Percentiles rank a stretch among this genome's conserved stretches.
phyloP scores from a whole-genome alignment of 768 basidiomycete species.

The Suillus subluteus region DNA sequence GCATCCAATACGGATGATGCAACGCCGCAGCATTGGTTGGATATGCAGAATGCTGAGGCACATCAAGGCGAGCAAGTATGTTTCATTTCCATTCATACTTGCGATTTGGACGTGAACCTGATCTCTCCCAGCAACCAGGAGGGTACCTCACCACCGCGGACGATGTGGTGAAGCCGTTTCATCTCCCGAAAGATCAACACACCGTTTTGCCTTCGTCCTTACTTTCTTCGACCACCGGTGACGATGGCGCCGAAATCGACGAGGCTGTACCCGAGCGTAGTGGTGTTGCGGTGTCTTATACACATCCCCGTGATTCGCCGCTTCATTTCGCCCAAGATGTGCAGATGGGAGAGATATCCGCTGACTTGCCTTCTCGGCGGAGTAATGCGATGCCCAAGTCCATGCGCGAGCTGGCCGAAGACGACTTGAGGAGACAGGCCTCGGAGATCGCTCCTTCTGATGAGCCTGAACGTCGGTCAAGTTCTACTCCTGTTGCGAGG shows the following conservation, averaged over 20 bases:
- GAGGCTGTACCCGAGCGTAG: conserved; percentile 20
- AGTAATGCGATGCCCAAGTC: conserved; percentile 49
- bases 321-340: conserved; percentile 17
- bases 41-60: conserved; percentile 23
- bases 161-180: conserved; percentile 73
- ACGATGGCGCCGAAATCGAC: conserved; percentile 37
- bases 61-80: conserved; percentile 28
- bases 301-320: conserved; percentile 15
- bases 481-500: conserved; percentile 10
- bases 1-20: conserved; percentile 28
- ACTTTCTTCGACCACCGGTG: conserved; percentile 26
- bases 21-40: conserved; percentile 15
- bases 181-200: conserved; percentile 62
- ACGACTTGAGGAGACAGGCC: conserved; percentile 24
- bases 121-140: conserved; percentile 38
- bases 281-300: conserved; percentile 7
- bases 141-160: conserved; percentile 72
- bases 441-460: conserved; percentile 7
- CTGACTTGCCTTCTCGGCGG: conserved; percentile 12
- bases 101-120: neutral
- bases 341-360: conserved; percentile 21
- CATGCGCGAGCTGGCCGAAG: conserved; percentile 68
- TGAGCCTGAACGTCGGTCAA: neutral
- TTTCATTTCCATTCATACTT: conserved; percentile 3
- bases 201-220: conserved; percentile 17